Conservation (phyloP, 768 basidiomycete species). For the Mycena floridula region DNA sequence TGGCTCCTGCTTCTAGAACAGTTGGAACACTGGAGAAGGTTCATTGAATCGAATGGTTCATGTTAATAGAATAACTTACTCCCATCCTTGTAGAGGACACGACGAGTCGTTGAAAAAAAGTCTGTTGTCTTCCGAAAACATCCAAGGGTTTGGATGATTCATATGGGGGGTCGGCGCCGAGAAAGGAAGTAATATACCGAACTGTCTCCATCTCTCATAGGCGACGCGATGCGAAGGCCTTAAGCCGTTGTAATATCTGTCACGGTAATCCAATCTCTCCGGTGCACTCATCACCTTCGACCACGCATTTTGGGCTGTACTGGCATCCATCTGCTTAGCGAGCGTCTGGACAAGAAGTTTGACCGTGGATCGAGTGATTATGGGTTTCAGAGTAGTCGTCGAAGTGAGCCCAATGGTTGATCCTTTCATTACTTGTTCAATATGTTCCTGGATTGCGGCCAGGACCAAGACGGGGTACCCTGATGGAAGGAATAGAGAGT, state of each 20-base stretch:
- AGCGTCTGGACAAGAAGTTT: slow-evolving; percentile 1
- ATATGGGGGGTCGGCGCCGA: slow-evolving; percentile 35
- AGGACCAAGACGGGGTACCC: slow-evolving; percentile 21
- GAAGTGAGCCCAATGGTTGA: too few species aligned
- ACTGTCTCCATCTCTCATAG: slow-evolving; percentile 29
- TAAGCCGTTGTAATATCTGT: slow-evolving; percentile 29
- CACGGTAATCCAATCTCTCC: slow-evolving; percentile 28
- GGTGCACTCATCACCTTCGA: slow-evolving; percentile 27
- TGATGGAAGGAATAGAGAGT: slow-evolving; percentile 34
- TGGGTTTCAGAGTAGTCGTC: slow-evolving; percentile 13
- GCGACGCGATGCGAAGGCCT: slow-evolving; percentile 40
- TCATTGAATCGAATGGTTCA: slow-evolving; percentile 2
- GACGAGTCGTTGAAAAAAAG: slow-evolving; percentile 36
- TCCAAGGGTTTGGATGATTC: slow-evolving; percentile 30
- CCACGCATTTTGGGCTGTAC: slow-evolving; percentile 24
- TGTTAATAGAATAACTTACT: slow-evolving; percentile 22
- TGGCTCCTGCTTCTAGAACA: slow-evolving; percentile 27
- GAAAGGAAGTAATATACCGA: slow-evolving; percentile 43
- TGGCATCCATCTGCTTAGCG: slow-evolving; percentile 11
- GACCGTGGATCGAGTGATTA: too few species aligned
- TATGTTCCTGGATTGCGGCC: slow-evolving; percentile 11
- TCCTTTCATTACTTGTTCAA: slow-evolving; percentile 4
- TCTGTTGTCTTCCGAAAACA: slow-evolving; percentile 29
- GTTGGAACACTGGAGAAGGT: slow-evolving; percentile 20
- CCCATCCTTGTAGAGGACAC: slow-evolving; percentile 37